These are phyloP conservation scores for Exophiala calicioides DNA, from an alignment of 2,329 filamentous ascomycete genomes.

Conservation along the genomic window DNA sequence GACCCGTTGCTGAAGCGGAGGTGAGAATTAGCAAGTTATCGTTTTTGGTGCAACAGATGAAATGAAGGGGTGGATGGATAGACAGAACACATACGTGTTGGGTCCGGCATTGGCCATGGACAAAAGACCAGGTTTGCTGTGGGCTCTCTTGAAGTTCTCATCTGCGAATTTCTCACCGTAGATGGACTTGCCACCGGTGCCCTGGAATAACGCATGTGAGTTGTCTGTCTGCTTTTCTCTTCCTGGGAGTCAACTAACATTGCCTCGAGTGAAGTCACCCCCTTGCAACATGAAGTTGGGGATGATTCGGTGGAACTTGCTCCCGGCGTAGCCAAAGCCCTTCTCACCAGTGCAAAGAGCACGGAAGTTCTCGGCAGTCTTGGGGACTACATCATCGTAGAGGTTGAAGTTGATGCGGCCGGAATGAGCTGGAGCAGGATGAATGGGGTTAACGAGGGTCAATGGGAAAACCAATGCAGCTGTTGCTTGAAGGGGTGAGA, in stretches of 20 bases:
- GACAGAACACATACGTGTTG: slow-evolving; percentile 68
- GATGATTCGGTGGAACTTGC: slow-evolving; percentile 70
- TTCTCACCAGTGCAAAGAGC: slow-evolving; percentile 67
- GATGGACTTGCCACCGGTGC: slow-evolving; percentile 68
- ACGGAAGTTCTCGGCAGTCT: slow-evolving; percentile 72
- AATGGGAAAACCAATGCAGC: background rate
- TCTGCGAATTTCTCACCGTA: slow-evolving; percentile 68
- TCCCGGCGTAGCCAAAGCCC: slow-evolving; percentile 67
- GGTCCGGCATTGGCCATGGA: slow-evolving; percentile 70
- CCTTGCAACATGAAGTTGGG: slow-evolving; percentile 72
- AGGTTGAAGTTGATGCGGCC: slow-evolving; percentile 89
- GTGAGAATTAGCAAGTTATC: background rate
- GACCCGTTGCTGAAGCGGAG: slow-evolving; percentile 61
- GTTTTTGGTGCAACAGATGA: background rate
- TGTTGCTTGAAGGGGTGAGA: slow-evolving; percentile 14
- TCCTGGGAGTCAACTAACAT: slow-evolving; percentile 75
- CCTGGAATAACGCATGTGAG: slow-evolving; percentile 77
- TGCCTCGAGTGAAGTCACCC: slow-evolving; percentile 66
- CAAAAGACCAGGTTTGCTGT: slow-evolving; percentile 64
- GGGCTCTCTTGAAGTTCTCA: slow-evolving; percentile 71
- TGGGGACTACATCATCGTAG: slow-evolving; percentile 82
- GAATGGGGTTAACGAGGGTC: slow-evolving; percentile 17
- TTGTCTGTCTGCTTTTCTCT: slow-evolving; percentile 67
- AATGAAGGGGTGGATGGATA: background rate
- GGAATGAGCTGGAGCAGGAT: slow-evolving; percentile 58